Conservation (phyloP, 768 basidiomycete species). For the Kwoniella bestiolae region DNA sequence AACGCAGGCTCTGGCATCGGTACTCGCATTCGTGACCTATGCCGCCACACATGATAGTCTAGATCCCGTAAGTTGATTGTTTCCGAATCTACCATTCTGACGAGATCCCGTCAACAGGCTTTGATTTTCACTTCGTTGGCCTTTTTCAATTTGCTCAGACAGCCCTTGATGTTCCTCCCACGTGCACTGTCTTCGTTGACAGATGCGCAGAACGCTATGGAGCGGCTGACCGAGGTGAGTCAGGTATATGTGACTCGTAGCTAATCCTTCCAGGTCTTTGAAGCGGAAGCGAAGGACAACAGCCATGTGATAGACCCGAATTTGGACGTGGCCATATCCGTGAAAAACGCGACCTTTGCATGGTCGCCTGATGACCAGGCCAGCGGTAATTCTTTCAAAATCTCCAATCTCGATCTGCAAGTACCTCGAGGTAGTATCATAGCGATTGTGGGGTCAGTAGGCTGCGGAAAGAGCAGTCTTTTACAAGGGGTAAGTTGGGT, state of each 20-base stretch:
- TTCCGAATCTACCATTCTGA: neutral
- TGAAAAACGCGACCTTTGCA: constrained; percentile 66
- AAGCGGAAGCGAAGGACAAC: constrained; percentile 63
- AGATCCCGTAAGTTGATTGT: constrained; percentile 63
- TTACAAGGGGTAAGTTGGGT: constrained; percentile 55
- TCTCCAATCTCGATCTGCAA: constrained; percentile 63
- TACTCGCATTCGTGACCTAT: constrained; percentile 71
- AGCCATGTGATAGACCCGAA: constrained; percentile 61
- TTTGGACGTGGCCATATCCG: constrained; percentile 63
- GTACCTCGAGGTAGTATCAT: constrained; percentile 67
- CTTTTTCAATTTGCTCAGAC: constrained; percentile 67
- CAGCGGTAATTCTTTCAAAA: constrained; percentile 59
- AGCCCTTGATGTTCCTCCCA: constrained; percentile 62
- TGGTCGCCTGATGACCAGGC: constrained; percentile 62
- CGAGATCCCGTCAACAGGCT: constrained; percentile 56
- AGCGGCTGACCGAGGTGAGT: constrained; percentile 60
- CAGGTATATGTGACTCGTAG: neutral
- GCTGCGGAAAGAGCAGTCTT: constrained; percentile 65
- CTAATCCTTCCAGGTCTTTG: constrained; percentile 59
- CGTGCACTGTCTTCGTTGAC: constrained; percentile 64
- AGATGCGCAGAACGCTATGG: constrained; percentile 69
- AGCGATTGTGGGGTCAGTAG: constrained; percentile 72
- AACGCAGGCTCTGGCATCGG: constrained; percentile 69
- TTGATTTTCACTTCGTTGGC: constrained; percentile 71
- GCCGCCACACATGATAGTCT: constrained; percentile 64